Percentiles rank a stretch among this genome's conserved stretches.
These are phyloP conservation scores for Malus hybrid DNA, from an alignment of 331 rosid species.

Conservation along the genomic window DNA sequence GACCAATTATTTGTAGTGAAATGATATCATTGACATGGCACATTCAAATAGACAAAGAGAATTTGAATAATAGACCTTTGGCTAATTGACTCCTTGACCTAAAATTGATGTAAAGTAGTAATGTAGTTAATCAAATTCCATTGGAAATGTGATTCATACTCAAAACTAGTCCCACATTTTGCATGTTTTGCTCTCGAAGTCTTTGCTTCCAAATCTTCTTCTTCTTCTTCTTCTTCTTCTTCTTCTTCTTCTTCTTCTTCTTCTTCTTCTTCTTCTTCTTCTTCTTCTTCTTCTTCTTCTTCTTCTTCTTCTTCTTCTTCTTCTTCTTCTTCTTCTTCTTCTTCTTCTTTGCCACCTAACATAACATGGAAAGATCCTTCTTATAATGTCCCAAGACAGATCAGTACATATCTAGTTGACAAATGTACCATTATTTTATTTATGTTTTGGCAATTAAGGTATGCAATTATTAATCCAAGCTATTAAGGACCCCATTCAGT, in stretches of 20 bases:
- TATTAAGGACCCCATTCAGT: not conserved
- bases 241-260: not conserved
- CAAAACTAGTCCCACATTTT: not conserved
- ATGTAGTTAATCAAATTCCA: not conserved
- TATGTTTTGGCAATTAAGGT: not conserved
- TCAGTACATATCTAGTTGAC: not conserved
- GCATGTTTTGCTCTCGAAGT: not conserved
- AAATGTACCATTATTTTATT: not conserved
- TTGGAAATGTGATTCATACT: not conserved
- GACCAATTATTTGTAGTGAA: not conserved
- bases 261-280: not conserved
- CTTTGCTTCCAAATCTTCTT: not conserved
- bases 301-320: not conserved
- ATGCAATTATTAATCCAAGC: conserved; percentile 3
- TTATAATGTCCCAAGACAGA: not conserved
- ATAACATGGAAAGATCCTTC: not conserved
- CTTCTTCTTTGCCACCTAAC: not conserved
- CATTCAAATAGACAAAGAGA: not conserved
- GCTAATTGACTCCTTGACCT: not conserved
- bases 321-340: not conserved
- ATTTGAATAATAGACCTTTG: not conserved
- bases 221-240: not conserved
- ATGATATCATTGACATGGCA: not conserved
- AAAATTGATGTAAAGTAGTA: not conserved
- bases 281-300: not conserved